Percentiles rank a stretch among this genome's conserved stretches.
These are phyloP conservation scores for Skeletonema grethae DNA, from an alignment of 108 stramenopile genomes.

Conservation along the genomic window DNA sequence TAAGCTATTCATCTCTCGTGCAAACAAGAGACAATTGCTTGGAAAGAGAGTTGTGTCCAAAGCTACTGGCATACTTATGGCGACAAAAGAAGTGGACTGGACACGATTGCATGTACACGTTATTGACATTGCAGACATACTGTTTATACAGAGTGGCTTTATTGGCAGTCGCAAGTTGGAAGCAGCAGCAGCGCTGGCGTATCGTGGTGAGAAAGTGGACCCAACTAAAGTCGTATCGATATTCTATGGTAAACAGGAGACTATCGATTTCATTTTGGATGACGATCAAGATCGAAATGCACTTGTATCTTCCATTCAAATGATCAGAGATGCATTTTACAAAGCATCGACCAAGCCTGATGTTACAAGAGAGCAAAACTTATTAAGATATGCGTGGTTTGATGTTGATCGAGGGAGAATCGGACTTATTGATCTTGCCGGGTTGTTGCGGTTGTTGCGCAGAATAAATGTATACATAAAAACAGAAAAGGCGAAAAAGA, in stretches of 20 bases:
- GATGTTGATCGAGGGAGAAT: conserved; percentile 66
- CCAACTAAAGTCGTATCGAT: conserved; percentile 50
- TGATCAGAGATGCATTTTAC: conserved; percentile 46
- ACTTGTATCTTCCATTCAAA: conserved; percentile 46
- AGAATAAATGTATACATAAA: conserved; percentile 70
- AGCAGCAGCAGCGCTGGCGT: conserved; percentile 19
- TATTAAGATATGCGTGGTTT: conserved; percentile 81
- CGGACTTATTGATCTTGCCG: conserved; percentile 46
- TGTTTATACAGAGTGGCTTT: conserved; percentile 58
- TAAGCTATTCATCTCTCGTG: conserved; percentile 61
- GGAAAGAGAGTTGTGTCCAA: conserved; percentile 23
- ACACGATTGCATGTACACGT: conserved; percentile 49
- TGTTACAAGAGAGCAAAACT: conserved; percentile 51
- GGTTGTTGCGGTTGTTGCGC: conserved; percentile 55
- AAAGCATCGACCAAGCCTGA: conserved; percentile 19
- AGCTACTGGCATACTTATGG: conserved; percentile 17
- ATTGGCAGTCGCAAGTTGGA: conserved; percentile 68
- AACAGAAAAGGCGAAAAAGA: conserved; percentile 42
- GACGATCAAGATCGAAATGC: conserved; percentile 41
- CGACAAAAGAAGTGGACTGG: conserved; percentile 6
- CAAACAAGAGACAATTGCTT: not conserved
- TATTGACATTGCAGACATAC: conserved; percentile 73
- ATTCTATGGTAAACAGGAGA: conserved; percentile 50
- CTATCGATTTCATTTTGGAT: conserved; percentile 52
- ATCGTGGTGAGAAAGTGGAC: conserved; percentile 17